Percentiles rank a stretch among this genome's conserved stretches.
Evolutionary conservation across 805 yeast genomes (phyloP).

Genomic region (Ogataea salicorniae): DNA sequence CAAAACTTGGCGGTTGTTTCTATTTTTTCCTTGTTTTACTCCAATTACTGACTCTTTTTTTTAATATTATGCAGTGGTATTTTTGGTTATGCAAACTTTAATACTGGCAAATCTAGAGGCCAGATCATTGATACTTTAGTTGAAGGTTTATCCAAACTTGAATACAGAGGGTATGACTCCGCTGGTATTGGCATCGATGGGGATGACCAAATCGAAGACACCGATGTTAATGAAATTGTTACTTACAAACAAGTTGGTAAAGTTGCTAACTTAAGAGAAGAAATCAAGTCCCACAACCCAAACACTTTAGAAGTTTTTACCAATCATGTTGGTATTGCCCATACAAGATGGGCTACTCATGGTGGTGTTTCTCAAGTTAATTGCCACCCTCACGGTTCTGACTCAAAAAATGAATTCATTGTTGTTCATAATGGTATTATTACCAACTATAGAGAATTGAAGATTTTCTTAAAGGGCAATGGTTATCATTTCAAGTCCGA

Average conservation of each 20-base stretch:
- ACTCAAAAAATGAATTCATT: constrained; percentile 72
- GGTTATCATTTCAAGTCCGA: constrained; percentile 85
- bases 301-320: constrained; percentile 62
- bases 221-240: constrained; percentile 52
- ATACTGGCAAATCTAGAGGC: constrained; percentile 87
- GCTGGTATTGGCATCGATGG: constrained; percentile 96
- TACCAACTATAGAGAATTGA: constrained; percentile 90
- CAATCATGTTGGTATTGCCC: constrained; percentile 95
- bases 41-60: neutral
- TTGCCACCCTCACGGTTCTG: constrained; percentile 97
- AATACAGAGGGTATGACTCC: constrained; percentile 97
- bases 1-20: neutral
- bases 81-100: constrained; percentile 94
- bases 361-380: constrained; percentile 83
- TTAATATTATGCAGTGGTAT: constrained; percentile 62
- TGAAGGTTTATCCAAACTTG: constrained; percentile 81
- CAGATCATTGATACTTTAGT: constrained; percentile 85
- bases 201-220: constrained; percentile 41
- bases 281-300: constrained; percentile 46
- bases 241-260: constrained; percentile 88
- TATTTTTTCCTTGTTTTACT: neutral
- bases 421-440: constrained; percentile 98
- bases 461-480: constrained; percentile 70
- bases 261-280: constrained; percentile 72
- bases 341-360: constrained; percentile 99